Conservation (phyloP, 106 monocot genomes). For the Dioscorea alata region DNA sequence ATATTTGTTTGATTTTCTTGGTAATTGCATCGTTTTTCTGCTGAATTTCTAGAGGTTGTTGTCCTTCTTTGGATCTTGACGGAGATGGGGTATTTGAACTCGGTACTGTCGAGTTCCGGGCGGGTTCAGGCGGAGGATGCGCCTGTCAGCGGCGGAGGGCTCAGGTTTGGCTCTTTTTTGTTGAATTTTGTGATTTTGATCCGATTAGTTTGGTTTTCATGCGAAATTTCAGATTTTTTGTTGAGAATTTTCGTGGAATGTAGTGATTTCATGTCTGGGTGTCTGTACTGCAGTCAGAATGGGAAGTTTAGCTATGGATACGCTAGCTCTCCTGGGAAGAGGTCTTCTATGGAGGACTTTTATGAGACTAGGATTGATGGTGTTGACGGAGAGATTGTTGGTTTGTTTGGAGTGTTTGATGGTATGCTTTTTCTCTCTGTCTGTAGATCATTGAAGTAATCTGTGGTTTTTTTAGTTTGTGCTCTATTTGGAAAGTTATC, state of each 20-base stretch:
- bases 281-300: slow-evolving; percentile 23
- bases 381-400: slow-evolving; percentile 44
- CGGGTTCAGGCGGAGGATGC: background rate
- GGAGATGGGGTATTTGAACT: slow-evolving; percentile 4
- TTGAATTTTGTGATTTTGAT: slow-evolving; percentile 5
- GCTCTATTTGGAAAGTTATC: too few species aligned
- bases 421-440: slow-evolving; percentile 11
- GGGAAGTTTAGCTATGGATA: slow-evolving; percentile 54
- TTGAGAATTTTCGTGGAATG: too few species aligned
- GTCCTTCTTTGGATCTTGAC: background rate
- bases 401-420: slow-evolving; percentile 49
- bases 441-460: too few species aligned
- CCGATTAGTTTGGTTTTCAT: background rate
- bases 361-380: slow-evolving; percentile 48
- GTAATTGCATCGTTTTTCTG: too few species aligned
- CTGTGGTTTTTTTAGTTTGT: too few species aligned
- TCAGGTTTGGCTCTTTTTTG: slow-evolving; percentile 1
- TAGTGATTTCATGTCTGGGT: too few species aligned
- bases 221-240: too few species aligned
- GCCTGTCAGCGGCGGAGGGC: slow-evolving; percentile 4
- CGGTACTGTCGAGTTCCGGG: background rate
- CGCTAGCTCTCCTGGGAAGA: slow-evolving; percentile 45
- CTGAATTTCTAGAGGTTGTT: too few species aligned
- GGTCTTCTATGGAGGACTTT: slow-evolving; percentile 53
- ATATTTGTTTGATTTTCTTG: too few species aligned